These are phyloP conservation scores for Phytomonas sp. DNA, from an alignment of 208 protist species.

Conservation along the genomic window DNA sequence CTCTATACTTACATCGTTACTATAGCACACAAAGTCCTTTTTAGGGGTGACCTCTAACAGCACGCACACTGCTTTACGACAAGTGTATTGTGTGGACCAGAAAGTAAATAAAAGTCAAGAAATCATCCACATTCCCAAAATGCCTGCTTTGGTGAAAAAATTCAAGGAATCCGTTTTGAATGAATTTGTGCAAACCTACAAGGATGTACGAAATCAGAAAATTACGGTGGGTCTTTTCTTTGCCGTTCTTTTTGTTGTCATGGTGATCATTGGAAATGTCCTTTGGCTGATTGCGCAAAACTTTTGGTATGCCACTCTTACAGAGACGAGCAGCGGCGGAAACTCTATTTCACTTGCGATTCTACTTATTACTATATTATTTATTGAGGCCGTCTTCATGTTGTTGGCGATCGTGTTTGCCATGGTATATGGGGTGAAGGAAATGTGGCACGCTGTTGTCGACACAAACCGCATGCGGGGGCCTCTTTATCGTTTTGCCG, in stretches of 20 bases:
- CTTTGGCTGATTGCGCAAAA: slow-evolving; percentile 66
- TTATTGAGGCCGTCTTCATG: slow-evolving; percentile 47
- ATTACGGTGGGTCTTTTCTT: slow-evolving; percentile 33
- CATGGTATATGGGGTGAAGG: slow-evolving; percentile 24
- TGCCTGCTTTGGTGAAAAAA: background rate
- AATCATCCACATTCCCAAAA: background rate
- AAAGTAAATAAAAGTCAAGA: background rate
- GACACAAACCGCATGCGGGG: slow-evolving; percentile 42
- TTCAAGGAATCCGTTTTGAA: slow-evolving; percentile 18
- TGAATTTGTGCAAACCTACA: slow-evolving; percentile 18
- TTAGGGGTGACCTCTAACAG: background rate
- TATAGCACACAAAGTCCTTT: background rate
- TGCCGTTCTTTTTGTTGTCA: slow-evolving; percentile 50
- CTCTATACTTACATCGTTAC: background rate
- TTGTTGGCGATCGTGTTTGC: slow-evolving; percentile 26
- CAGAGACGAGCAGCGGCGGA: slow-evolving; percentile 16
- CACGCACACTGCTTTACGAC: background rate
- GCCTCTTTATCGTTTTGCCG: slow-evolving; percentile 46
- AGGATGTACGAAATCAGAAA: slow-evolving; percentile 28
- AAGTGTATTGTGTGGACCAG: background rate
- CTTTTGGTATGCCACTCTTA: slow-evolving; percentile 66
- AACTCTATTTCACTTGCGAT: slow-evolving; percentile 65
- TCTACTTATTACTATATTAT: slow-evolving; percentile 47
- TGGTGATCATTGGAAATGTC: slow-evolving; percentile 71
- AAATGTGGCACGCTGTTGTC: slow-evolving; percentile 39